Base-by-base conservation (phyloP, 1,284 basidiomycete genomes). In the Ustilago xerochloae region DNA sequence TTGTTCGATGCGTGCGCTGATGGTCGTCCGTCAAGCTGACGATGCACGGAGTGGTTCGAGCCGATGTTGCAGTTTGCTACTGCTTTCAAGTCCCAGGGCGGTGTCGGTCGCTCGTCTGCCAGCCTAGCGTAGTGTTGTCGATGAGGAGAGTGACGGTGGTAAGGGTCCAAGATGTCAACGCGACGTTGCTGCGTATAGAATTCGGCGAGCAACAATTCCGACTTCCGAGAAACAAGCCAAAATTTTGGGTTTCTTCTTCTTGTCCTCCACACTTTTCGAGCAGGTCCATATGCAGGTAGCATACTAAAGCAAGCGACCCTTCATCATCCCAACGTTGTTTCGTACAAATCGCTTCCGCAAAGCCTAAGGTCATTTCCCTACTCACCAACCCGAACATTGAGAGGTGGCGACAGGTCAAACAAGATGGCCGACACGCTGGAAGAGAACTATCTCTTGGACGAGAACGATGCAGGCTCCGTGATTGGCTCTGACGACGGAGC, bases 371-470 rank as follows among this genome's bases (percentile, higher is more conserved):
- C n/a, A n/a, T n/a, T n/a, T n/a, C n/a, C n/a, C n/a, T n/a, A n/a
- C n/a, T n/a, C n/a, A n/a, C n/a, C n/a, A n/a, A n/a, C n/a, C n/a
- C n/a, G n/a, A n/a, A n/a, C n/a, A n/a, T n/a, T n/a, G n/a, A n/a
- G n/a, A n/a, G n/a, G n/a, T n/a, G n/a, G n/a, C n/a, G n/a, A n/a
- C n/a, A n/a, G n/a, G n/a, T 15, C 22, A 39, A 15, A 39, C 36
- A 69, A 69, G 7, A 81, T 81, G 79, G 79, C 69, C 2, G 79
- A 81, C 64, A 75, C 74, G 6, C 36, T 81, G 38, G 75, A 79
- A 53, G 77, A 81, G 54, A 78, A 79, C 29, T 73, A 77, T 20
- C 53, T 75, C 29, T 36, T 81, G 5, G 79, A 78, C n/a, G 77
- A 78, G 16, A 46, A 68, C n/a, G 63, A 74, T 33, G 59, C 60